Evolutionary conservation across 768 basidiomycete species (phyloP).

Genomic region (Collybia nuda): DNA sequence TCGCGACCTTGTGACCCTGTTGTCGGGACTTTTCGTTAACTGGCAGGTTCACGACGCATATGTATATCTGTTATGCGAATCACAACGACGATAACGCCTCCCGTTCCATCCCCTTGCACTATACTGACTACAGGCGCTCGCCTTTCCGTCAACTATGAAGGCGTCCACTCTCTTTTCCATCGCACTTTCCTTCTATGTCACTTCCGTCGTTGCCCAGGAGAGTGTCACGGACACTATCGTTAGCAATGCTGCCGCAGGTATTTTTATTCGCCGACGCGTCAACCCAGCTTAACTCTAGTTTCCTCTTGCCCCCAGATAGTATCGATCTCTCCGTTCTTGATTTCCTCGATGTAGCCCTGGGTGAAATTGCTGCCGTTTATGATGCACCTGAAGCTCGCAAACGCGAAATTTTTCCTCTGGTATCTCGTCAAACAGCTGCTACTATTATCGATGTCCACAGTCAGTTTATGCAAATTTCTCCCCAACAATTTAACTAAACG

Average conservation of each 20-base stretch:
- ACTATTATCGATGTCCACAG: conserved; percentile 30
- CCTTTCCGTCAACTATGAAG: conserved; percentile 27
- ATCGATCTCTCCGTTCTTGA: conserved; percentile 27
- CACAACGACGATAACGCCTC: too few species aligned
- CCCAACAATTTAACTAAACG: not conserved
- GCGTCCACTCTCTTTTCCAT: conserved; percentile 26
- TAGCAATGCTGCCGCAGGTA: conserved; percentile 27
- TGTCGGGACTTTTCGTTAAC: too few species aligned
- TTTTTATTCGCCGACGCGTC: not conserved
- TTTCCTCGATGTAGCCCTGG: conserved; percentile 19
- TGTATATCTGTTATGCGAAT: too few species aligned
- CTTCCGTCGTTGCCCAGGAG: conserved; percentile 15
- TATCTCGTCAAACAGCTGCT: conserved; percentile 12
- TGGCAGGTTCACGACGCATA: too few species aligned
- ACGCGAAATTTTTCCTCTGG: conserved; percentile 6
- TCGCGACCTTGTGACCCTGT: too few species aligned
- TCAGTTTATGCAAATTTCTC: conserved; percentile 8
- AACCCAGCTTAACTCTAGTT: too few species aligned
- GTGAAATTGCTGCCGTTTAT: conserved; percentile 22
- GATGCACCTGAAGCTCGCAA: conserved; percentile 6
- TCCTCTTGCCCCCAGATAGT: conserved; percentile 17
- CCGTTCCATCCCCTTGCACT: too few species aligned
- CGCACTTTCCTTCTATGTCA: conserved; percentile 11
- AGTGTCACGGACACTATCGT: conserved; percentile 21
- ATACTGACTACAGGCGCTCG: conserved; percentile 7